Evolutionary conservation across 2,329 filamentous ascomycete species (phyloP), one percentile per base, ranked within the genome.

Genomic region (Tolypocladium cylindrosporum): DNA sequence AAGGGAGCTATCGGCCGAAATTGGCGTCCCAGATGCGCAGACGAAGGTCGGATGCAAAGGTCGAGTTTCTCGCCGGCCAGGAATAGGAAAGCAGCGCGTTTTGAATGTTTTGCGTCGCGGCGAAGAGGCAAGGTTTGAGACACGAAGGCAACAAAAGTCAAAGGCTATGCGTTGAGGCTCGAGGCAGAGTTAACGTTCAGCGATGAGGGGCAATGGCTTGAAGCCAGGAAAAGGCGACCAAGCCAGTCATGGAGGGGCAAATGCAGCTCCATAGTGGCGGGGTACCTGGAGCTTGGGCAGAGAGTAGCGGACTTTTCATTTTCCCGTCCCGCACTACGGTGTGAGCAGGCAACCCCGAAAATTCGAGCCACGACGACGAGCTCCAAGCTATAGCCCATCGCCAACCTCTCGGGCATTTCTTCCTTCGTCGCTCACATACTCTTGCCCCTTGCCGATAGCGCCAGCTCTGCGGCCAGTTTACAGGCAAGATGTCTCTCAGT

Each of bases 401-500:
- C 66, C 60, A 63, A 63, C 57, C 61, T 64, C 63, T 60, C 60
- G 60, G 64, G 64, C 64, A 62, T 10, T 61, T 54, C 45, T 62
- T 65, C 37, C 55, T 54, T 59, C 59, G 55, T 60, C 61, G 51
- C 45, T 52, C 43, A 34, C 43, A 53, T 48, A 43, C 21, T 34
- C 54, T 52, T 4, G 55, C 52, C 27, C 37, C 51, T 42, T 41
- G 36, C 52, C 24, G 57, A 55, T 64, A 67, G 59, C 70, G 64
- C 62, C 67, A 61, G 57, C 63, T 63, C 61, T 61, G 64, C 59
- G 66, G 64, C 63, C 59, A 60, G 63, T 52, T 58, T 58, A 61
- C 57, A 65, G 66, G 56, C 70, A 74, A 67, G 37, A 74, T 74
- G 72, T 66, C 71, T 57, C 65, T 74, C 66, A 74, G 72, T 74